Percentiles rank a stretch among this genome's conserved stretches.
Evolutionary conservation across 2,329 filamentous ascomycete genomes (phyloP).

Genomic region (Hortaea werneckii): DNA sequence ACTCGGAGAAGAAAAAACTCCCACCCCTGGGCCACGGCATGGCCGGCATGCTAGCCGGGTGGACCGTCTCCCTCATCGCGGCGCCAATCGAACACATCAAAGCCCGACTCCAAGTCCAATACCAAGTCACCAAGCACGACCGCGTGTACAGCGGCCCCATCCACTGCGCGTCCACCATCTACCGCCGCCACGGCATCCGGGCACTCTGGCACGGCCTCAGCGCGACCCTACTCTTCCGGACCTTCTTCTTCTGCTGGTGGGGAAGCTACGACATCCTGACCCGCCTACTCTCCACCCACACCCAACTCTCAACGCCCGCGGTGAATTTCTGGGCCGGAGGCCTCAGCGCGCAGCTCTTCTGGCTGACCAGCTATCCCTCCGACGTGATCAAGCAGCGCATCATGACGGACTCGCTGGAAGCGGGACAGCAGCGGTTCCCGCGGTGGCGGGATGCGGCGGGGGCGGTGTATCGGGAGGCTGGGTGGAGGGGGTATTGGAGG

Average conservation of each 20-base stretch:
- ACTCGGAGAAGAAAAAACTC: constrained; percentile 36
- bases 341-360: constrained; percentile 85
- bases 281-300: constrained; percentile 54
- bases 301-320: constrained; percentile 61
- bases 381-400: constrained; percentile 86
- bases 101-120: constrained; percentile 87
- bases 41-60: constrained; percentile 76
- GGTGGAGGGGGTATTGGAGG: constrained; percentile 74
- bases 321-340: constrained; percentile 98
- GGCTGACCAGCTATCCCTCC: constrained; percentile 82
- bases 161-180: constrained; percentile 65
- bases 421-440: constrained; percentile 56
- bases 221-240: constrained; percentile 79
- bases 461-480: constrained; percentile 65
- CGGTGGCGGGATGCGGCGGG: constrained; percentile 71
- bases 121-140: constrained; percentile 66
- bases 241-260: constrained; percentile 99
- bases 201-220: constrained; percentile 79
- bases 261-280: constrained; percentile 83
- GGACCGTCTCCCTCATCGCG: constrained; percentile 85
- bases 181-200: constrained; percentile 55
- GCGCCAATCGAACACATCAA: constrained; percentile 94
- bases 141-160: constrained; percentile 78
- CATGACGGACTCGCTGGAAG: constrained; percentile 87
- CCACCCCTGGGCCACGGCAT: constrained; percentile 75